Base-by-base conservation (phyloP, 306 rosid species). In the Dryas alaskensis region DNA sequence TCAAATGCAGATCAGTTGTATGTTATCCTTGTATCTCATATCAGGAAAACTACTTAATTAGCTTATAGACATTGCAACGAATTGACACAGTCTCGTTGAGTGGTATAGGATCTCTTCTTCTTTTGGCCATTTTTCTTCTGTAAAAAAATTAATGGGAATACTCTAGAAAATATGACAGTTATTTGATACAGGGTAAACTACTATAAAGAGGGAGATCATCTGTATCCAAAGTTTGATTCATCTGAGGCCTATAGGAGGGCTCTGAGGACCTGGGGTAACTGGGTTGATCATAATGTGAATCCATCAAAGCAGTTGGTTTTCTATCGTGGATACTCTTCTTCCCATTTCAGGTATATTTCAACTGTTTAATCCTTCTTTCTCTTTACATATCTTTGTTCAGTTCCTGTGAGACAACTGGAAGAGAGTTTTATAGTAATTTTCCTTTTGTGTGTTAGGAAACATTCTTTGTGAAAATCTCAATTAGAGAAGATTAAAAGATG, bases 271-370 rank as follows among this genome's bases (percentile, higher is more conserved):
- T 95, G 99, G 98, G 92, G 81, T 67, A 87, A 80, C 19, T 95
- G 97, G 99, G 81, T 95, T 17, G 97, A 92, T 57, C 22, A 51
- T 43, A 90, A 92, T 69, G 84, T 92, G 78, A 81, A 90, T 77
- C 97, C 97, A 42, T 62, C 57, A 72, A 88, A 85, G 69, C 93
- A 92, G 83, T 70, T 83, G 67, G 90, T 95, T 62, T 86, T 92
- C 84, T 92, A 95, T 72, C 94, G 99, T 10, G 99, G 99, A 57
- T 95, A 95, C 83, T 95, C 98, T 49, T 76, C 92, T 60, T 89
- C 98, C 44, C 99, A 95, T 90, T 95, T 95, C 87, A 86, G 98
- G 98, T 94, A 80, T 13, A 42, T 79, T 46, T 52, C 49, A 55
- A 27, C 47, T 65, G 52, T 71, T 58, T 42, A 62, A 54, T 47